Evolutionary conservation across 1,139 yeast species (phyloP), one percentile per base, ranked within the genome.

Genomic region (Groenewaldozyma auringiensis): DNA sequence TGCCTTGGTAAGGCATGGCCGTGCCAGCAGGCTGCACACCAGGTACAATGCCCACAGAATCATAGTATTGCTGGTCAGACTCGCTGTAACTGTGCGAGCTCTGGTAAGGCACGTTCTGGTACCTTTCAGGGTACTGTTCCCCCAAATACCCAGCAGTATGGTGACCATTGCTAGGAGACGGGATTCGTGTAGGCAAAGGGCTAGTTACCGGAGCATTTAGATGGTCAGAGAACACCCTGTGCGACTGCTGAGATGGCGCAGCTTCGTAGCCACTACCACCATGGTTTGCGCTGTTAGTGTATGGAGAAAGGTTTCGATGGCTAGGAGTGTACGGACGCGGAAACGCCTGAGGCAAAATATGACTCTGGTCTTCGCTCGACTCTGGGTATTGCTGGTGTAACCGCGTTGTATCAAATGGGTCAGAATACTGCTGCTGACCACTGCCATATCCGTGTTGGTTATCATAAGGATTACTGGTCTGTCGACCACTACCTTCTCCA

Each of bases 61-160:
- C 38, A 20, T 35, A 35, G 25, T 35, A 35, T n/a, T 35, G 38
- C n/a, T 35, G 25, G 25, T 35, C 38, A 18, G 22, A 11, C 16
- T 35, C 25, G 8, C 21, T 35, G 25, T 35, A 35, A 13, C 18
- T 16, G 13, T 32, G 6, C 36, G 36, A 32, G 18, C 36, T 16
- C 18, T 32, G 36, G 18, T 32, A 13, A 16, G 36, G 36, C 18
- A 13, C 36, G 18, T 16, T 32, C 18, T 32, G 36, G 36, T 11
- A 32, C 13, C 13, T 13, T 9, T 6, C 36, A 6, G 4, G 36
- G 14, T 32, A 13, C 17, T 32, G 17, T 14, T 16, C 36, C 6
- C 36, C 36, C 16, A 14, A 13, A 33, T 33, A 33, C 18, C 18
- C 36, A 14, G 36, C 20, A 9, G 31, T 9, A 13, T 27, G 13